phyloP scores from a whole-genome alignment of 345 rosid genomes.

The Erodium maritimum region DNA sequence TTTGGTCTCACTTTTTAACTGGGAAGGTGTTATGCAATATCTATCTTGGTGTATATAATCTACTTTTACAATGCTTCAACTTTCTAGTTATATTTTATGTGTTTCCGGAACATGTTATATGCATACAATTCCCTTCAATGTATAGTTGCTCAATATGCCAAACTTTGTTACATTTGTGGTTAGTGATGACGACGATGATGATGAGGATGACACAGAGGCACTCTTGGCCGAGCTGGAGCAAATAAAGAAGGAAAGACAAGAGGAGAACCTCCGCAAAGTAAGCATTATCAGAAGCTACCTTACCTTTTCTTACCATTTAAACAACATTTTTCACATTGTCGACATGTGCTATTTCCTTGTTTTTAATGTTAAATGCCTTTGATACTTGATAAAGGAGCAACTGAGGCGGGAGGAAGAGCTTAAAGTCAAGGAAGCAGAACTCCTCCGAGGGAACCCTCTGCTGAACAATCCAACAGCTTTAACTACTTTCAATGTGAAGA shows the following conservation, averaged over 20 bases:
- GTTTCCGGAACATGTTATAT: too few species aligned
- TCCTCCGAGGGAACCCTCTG: constrained; percentile 85
- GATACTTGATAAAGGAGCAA: constrained; percentile 43
- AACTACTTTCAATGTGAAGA: constrained; percentile 52
- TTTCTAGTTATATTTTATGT: too few species aligned
- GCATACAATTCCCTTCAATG: too few species aligned
- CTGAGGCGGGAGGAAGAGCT: constrained; percentile 67
- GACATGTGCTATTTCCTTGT: neutral
- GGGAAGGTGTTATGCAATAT: too few species aligned
- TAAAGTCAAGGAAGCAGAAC: constrained; percentile 79
- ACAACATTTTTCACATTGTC: too few species aligned
- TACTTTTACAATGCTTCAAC: too few species aligned
- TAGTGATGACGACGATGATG: constrained; percentile 48
- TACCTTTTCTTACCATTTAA: too few species aligned
- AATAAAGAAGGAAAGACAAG: constrained; percentile 88
- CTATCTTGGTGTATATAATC: too few species aligned
- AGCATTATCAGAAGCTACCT: neutral
- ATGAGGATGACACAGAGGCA: constrained; percentile 83
- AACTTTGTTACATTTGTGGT: neutral
- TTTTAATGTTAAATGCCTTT: too few species aligned
- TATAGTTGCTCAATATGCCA: too few species aligned
- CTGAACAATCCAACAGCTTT: constrained; percentile 48
- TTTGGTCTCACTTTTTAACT: too few species aligned
- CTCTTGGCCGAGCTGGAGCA: constrained; percentile 91
- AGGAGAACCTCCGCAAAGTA: constrained; percentile 81